Conservation (phyloP, 495 filamentous ascomycete genomes). For the Aspergillus bertholletiae region DNA sequence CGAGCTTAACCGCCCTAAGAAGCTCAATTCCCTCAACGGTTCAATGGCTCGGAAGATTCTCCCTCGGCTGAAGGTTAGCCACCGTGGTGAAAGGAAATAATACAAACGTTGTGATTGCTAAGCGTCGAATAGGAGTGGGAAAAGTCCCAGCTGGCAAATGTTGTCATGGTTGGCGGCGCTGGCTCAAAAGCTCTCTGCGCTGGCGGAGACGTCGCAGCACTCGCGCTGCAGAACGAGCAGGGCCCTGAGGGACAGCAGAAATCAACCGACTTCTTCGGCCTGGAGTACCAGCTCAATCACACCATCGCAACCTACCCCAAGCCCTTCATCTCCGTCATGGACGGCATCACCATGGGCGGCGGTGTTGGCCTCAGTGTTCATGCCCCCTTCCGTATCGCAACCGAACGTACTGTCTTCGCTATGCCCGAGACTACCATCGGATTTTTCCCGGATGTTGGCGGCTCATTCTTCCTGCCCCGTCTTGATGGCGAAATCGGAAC, state of each 20-base stretch:
- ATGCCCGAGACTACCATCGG: conserved; percentile 99
- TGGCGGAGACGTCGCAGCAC: conserved; percentile 80
- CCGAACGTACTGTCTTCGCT: conserved; percentile 89
- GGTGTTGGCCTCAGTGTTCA: conserved; percentile 93
- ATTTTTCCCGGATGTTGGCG: conserved; percentile 97
- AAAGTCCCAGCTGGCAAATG: conserved; percentile 88
- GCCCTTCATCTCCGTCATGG: conserved; percentile 94
- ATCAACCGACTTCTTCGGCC: conserved; percentile 80
- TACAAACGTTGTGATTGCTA: conserved; percentile 9
- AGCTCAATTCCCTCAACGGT: conserved; percentile 84
- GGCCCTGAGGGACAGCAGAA: conserved; percentile 62
- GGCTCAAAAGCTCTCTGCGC: conserved; percentile 86
- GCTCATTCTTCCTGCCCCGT: conserved; percentile 88
- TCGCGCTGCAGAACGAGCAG: conserved; percentile 67
- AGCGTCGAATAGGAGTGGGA: conserved; percentile 67
- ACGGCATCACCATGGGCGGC: conserved; percentile 97
- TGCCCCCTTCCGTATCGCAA: conserved; percentile 93
- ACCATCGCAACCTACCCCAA: conserved; percentile 91
- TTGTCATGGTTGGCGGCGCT: conserved; percentile 86
- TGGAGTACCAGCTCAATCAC: conserved; percentile 94
- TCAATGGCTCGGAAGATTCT: conserved; percentile 94
- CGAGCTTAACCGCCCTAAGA: conserved; percentile 88
- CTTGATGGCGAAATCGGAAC: conserved; percentile 81
- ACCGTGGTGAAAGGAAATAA: neutral
- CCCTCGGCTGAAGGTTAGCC: conserved; percentile 65